Percentiles rank a stretch among this genome's conserved stretches.
Conservation (phyloP, 208 protist genomes). For the Spongospora subterranea region DNA sequence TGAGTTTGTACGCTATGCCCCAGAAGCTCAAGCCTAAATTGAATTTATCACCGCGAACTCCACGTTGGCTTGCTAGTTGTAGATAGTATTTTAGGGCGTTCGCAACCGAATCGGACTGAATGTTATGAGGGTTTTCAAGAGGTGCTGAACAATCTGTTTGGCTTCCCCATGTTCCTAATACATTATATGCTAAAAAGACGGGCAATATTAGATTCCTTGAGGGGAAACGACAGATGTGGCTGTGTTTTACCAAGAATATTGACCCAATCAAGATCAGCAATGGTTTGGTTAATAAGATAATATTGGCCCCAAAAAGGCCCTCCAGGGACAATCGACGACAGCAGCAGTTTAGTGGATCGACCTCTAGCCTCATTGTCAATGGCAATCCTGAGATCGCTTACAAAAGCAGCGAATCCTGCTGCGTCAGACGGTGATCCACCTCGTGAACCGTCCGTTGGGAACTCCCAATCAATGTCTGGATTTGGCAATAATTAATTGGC, state of each 20-base stretch:
- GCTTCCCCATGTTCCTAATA: constrained; percentile 13
- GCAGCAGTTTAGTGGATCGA: background rate
- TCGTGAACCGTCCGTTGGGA: background rate
- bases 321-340: constrained; percentile 35
- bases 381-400: background rate
- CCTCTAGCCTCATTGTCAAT: background rate
- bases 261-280: background rate
- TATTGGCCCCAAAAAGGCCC: constrained; percentile 44
- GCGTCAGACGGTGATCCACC: background rate
- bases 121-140: background rate
- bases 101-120: background rate
- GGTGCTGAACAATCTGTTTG: constrained; percentile 29
- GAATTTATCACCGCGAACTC: background rate
- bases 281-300: background rate
- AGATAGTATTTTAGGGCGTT: constrained; percentile 12
- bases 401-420: background rate
- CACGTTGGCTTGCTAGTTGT: background rate
- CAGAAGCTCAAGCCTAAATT: constrained; percentile 13
- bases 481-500: background rate
- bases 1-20: background rate
- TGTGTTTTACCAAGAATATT: constrained; percentile 43
- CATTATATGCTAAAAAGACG: background rate
- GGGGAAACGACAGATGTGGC: background rate
- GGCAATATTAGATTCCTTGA: background rate
- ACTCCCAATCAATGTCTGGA: constrained; percentile 57